phyloP scores from a whole-genome alignment of 768 basidiomycete species.

The Jaapia argillacea region DNA sequence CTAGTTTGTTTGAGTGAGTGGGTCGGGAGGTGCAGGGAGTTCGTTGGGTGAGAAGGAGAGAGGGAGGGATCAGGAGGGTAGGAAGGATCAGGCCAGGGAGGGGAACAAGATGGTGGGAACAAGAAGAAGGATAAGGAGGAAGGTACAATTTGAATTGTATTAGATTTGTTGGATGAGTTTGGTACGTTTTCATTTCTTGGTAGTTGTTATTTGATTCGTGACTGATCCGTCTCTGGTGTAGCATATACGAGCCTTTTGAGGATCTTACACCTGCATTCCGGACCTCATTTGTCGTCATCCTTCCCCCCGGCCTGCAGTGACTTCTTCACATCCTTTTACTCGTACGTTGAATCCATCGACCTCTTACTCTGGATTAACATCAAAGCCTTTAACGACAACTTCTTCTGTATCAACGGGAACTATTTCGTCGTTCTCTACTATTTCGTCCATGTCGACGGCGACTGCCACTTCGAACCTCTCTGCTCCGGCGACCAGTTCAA shows the following conservation, averaged over 20 bases:
- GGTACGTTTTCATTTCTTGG: not conserved
- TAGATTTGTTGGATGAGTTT: not conserved
- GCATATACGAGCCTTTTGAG: not conserved
- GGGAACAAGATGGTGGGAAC: not conserved
- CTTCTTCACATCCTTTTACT: not conserved
- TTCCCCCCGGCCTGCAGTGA: not conserved
- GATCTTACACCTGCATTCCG: not conserved
- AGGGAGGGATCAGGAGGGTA: too few relatives aligned
- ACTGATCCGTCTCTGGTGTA: not conserved
- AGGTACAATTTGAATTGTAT: not conserved
- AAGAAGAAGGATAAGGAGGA: not conserved
- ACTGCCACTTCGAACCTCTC: too few relatives aligned
- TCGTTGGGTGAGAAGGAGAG: too few relatives aligned
- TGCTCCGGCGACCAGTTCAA: too few relatives aligned
- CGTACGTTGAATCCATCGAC: not conserved
- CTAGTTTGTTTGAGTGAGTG: too few relatives aligned
- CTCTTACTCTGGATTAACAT: too few relatives aligned
- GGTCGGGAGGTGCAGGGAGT: too few relatives aligned
- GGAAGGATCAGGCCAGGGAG: not conserved
- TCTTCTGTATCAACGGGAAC: too few relatives aligned
- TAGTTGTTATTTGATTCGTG: not conserved
- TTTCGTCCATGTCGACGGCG: too few relatives aligned
- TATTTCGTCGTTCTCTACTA: too few relatives aligned
- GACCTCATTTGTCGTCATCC: not conserved
- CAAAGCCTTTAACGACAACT: too few relatives aligned